Evolutionary conservation across 1,284 basidiomycete genomes (phyloP).

Genomic region (Fomitopsis betulina): DNA sequence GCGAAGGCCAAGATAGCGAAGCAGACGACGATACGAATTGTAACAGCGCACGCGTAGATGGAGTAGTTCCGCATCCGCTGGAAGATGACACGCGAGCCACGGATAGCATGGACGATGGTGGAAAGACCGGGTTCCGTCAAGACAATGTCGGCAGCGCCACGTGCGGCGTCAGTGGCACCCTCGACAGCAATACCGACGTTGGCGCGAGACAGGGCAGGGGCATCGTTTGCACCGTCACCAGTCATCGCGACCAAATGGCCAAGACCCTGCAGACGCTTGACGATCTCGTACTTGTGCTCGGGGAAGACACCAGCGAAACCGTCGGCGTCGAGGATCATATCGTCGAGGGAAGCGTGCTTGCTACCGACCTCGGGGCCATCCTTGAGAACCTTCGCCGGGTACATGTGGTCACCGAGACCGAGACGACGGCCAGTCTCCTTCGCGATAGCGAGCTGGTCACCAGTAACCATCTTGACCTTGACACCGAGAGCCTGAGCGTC

Average conservation of each 20-base stretch:
- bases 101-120: conserved; percentile 94
- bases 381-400: conserved; percentile 92
- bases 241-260: conserved; percentile 90
- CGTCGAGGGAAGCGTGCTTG: conserved; percentile 80
- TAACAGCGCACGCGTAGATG: conserved; percentile 88
- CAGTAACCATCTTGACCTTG: conserved; percentile 99
- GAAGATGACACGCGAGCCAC: conserved; percentile 94
- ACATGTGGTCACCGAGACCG: conserved; percentile 95
- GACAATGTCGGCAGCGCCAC: conserved; percentile 94
- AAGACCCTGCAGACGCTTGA: conserved; percentile 92
- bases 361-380: conserved; percentile 79
- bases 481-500: conserved; percentile 95
- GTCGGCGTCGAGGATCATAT: conserved; percentile 91
- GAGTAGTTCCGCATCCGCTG: conserved; percentile 97
- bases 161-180: conserved; percentile 93
- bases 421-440: conserved; percentile 99
- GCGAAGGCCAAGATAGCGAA: conserved; percentile 94
- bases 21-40: conserved; percentile 97
- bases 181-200: conserved; percentile 98
- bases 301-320: conserved; percentile 96
- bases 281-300: conserved; percentile 90
- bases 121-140: conserved; percentile 94
- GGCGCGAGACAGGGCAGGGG: conserved; percentile 88
- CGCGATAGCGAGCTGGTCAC: conserved; percentile 98
- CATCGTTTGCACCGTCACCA: conserved; percentile 96